Base-by-base conservation (phyloP, 140 eudicot genomes). In the Erigeron philadelphicus region DNA sequence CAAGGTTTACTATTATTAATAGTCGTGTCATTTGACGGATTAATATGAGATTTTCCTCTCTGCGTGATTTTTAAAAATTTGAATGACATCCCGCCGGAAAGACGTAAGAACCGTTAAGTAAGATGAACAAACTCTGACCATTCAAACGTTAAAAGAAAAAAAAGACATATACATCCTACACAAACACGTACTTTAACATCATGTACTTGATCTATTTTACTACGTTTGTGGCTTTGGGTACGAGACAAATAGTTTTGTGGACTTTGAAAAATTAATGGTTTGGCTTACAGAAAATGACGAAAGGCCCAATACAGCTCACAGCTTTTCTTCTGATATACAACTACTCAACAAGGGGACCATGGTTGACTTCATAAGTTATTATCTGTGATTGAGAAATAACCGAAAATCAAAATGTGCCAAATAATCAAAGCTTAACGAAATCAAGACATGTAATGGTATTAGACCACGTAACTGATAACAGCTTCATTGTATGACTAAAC, bases 281-380 rank as follows among this genome's bases (percentile, higher is more conserved):
- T 75, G 79, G 48, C 69, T 69, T 61, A 60, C 42, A 60, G 38
- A 59, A 59, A 58, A 15, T 41, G 50, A 58, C 64, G 9, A 68
- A 8, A 41, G 70, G 75, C 80, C 75, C 70, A 60, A 38, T 41
- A 53, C 80, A 67, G 11, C 41, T 67, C 66, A 50, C 47, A 56
- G 15, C 7, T 7, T 61, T 58, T 60, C 64, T 66, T 58, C n/a
- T n/a, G n/a, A n/a, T n/a, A n/a, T n/a, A n/a, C 43, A 45, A n/a
- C 3, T 70, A 57, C 18, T 7, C 47, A 18, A 31, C 5, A 56
- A 58, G 63, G 63, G 79, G 45, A 63, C 72, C 79, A 57, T 67
- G n/a, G 63, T 59, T 67, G 79, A 75, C 79, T 67, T 58, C 46
- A 12, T 66, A 21, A 10, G 16, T 23, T 21, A 44, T 19, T 18